Base-by-base conservation (phyloP, 177 flowering plant species). In the Vitis hybrid region DNA sequence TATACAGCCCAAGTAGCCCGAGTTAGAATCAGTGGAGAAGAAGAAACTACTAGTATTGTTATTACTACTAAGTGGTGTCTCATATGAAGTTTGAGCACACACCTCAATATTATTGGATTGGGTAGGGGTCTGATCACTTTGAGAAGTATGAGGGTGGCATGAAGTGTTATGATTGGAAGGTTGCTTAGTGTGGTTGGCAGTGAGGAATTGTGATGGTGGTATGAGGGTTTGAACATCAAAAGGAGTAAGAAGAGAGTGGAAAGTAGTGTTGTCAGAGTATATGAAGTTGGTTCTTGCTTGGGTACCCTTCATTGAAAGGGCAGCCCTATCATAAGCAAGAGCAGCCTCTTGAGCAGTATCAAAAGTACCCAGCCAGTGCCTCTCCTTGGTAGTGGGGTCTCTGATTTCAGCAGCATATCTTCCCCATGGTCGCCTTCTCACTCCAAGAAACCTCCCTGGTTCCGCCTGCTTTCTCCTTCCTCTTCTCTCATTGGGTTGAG, bases 331-430 rank as follows among this genome's bases (percentile, higher is more conserved):
- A 84, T 95, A 95, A 77, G 98, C 99, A 50, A 95, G 83, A 56
- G 98, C 99, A 4, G 99, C 98, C 82, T 95, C 98, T 65, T 91
- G 96, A 3, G 98, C 98, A 70, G 97, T 91, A 77, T 95, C 97
- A 79, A 95, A 95, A 1, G 99, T 95, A 5, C 99, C 99, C 51
- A 95, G 90, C 99, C 98, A 95, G 62, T 93, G 98, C 70, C 99
- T 87, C 68, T 91, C 98, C 54, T 95, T 95, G 7, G 99, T 95
- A 15, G 92, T 82, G 2, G 98, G 97, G 83, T 95, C 97, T 73
- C 98, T 83, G 10, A 95, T 95, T 68, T 95, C 98, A 5, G 97
- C 99, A 5, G 98, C 99, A 70, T 95, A 95, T 50, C 99, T 72
- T 0, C 99, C 99, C 98, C 99, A 95, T 0, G 99, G 99, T 50